Evolutionary conservation across 306 rosid genomes (phyloP).

Genomic region (Astragalus membranaceus): DNA sequence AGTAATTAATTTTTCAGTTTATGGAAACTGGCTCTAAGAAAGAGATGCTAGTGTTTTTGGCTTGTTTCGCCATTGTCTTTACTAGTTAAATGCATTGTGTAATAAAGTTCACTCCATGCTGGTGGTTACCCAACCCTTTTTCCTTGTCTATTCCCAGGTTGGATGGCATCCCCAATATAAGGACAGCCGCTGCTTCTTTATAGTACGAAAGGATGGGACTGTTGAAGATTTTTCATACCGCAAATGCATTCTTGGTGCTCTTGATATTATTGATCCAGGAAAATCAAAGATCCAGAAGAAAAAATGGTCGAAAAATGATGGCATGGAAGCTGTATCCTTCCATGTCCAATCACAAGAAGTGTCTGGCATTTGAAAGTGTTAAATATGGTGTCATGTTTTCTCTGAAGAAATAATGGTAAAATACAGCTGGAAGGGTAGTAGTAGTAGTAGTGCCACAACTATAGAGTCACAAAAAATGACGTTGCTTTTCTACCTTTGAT

Average conservation of each 20-base stretch:
- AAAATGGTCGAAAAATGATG: conserved; percentile 25
- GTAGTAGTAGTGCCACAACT: conserved; percentile 13
- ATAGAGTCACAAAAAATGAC: conserved; percentile 26
- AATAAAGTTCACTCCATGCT: background rate
- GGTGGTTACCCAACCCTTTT: background rate
- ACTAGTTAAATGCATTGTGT: background rate
- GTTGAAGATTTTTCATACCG: conserved; percentile 81
- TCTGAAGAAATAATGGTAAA: conserved; percentile 18
- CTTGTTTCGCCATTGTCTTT: background rate
- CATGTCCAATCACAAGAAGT: conserved; percentile 23
- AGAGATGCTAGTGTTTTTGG: background rate
- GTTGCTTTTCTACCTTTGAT: conserved; percentile 34
- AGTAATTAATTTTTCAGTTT: background rate
- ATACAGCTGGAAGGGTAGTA: conserved; percentile 16
- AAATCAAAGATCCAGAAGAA: conserved; percentile 41
- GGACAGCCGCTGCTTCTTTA: conserved; percentile 59
- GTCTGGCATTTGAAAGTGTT: conserved; percentile 1
- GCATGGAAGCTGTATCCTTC: conserved; percentile 7
- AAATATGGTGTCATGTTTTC: conserved; percentile 13
- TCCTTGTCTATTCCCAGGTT: conserved; percentile 39
- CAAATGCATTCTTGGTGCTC: conserved; percentile 69
- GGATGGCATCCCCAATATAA: conserved; percentile 50
- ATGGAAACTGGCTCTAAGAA: background rate
- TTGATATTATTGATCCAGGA: conserved; percentile 53
- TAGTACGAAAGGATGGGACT: conserved; percentile 59